These are phyloP conservation scores for Trichophyton mentagrophytes DNA, from an alignment of 2,329 filamentous ascomycete genomes.

Conservation along the genomic window DNA sequence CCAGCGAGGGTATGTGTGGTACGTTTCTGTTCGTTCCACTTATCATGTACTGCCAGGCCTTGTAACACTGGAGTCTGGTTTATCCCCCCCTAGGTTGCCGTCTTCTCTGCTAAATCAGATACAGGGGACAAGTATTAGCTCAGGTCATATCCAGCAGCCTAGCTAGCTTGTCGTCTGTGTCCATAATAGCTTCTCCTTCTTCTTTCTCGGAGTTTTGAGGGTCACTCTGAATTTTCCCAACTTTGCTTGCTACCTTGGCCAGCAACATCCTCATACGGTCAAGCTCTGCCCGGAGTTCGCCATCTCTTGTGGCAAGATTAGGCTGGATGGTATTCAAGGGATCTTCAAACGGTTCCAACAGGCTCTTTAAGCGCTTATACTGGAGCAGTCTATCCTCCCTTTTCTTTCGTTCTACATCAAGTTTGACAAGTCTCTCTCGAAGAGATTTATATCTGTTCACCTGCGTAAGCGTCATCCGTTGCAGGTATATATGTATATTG, in stretches of 20 bases:
- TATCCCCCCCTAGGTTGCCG: neutral
- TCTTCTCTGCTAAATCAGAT: neutral
- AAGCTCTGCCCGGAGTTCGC: constrained; percentile 38
- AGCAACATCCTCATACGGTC: constrained; percentile 38
- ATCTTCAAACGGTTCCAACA: constrained; percentile 39
- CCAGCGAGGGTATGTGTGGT: neutral
- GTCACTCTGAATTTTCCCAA: constrained; percentile 11
- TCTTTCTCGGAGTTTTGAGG: neutral
- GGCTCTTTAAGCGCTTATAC: constrained; percentile 33
- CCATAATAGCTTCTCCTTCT: neutral
- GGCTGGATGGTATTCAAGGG: constrained; percentile 42
- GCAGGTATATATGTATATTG: neutral
- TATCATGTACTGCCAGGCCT: neutral
- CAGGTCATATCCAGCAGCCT: constrained; percentile 28
- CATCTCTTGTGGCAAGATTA: constrained; percentile 41
- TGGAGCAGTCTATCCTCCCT: constrained; percentile 36
- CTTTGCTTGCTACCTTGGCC: constrained; percentile 30
- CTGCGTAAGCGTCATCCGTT: neutral
- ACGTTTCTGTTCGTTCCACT: neutral
- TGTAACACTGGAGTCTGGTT: neutral
- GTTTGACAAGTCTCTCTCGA: constrained; percentile 32
- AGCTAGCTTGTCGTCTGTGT: constrained; percentile 23
- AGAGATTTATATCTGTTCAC: constrained; percentile 25
- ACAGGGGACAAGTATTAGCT: constrained; percentile 9
- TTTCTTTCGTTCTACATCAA: constrained; percentile 35